phyloP scores from a whole-genome alignment of 2,329 filamentous ascomycete genomes.

The Colletotrichum phormii region DNA sequence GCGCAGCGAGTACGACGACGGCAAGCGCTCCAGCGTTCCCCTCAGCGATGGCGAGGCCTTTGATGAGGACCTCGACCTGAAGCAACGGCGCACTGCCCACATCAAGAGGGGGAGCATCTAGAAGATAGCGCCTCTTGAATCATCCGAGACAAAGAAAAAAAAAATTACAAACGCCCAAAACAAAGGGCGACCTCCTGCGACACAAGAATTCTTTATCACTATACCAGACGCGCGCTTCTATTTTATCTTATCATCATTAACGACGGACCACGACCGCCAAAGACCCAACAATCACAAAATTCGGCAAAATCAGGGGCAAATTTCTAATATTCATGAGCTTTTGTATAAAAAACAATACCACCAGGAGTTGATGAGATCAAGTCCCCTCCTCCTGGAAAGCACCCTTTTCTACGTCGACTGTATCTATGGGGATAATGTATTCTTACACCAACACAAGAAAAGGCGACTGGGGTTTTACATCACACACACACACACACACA shows the following conservation, averaged over 20 bases:
- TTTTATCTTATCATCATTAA: conserved; percentile 22
- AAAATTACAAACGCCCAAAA: not conserved
- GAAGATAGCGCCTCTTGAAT: conserved; percentile 6
- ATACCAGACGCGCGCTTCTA: conserved; percentile 12
- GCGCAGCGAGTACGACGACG: conserved; percentile 51
- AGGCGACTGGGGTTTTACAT: not conserved
- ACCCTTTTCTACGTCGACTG: conserved; percentile 4
- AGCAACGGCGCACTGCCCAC: conserved; percentile 48
- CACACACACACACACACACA: not conserved
- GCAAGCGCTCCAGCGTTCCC: conserved; percentile 49
- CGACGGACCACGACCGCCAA: conserved; percentile 30
- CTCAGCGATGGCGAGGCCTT: conserved; percentile 62
- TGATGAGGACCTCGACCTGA: conserved; percentile 56
- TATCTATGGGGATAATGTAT: conserved; percentile 14
- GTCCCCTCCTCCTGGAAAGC: not conserved
- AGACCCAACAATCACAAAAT: conserved; percentile 23
- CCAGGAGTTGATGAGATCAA: not conserved
- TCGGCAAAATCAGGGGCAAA: conserved; percentile 5
- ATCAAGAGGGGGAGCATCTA: conserved; percentile 61
- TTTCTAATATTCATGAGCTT: conserved; percentile 1
- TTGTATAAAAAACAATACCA: not conserved
- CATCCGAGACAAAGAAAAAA: conserved; percentile 1
- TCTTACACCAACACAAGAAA: not conserved
- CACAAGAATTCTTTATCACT: not conserved
- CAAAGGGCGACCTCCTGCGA: conserved; percentile 3